phyloP scores from a whole-genome alignment of 2,329 filamentous ascomycete species.

The Fusarium begoniae region DNA sequence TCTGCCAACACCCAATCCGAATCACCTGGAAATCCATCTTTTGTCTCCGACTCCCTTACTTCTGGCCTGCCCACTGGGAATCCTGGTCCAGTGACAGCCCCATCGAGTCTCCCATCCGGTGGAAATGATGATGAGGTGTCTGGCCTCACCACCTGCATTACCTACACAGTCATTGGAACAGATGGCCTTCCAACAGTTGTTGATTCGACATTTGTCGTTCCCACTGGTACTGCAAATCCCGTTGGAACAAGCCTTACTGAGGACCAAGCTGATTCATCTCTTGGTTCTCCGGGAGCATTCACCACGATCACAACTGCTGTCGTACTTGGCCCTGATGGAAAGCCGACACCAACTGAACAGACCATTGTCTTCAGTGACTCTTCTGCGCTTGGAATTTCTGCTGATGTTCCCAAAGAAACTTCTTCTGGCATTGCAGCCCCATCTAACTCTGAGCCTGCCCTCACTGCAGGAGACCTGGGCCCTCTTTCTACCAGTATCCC shows the following conservation, averaged over 20 bases:
- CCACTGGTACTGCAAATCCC: constrained; percentile 33
- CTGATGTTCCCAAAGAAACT: constrained; percentile 22
- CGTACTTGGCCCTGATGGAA: constrained; percentile 46
- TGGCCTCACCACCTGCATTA: constrained; percentile 44
- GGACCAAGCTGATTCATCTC: constrained; percentile 15
- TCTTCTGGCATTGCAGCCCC: constrained; percentile 25
- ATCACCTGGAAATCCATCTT: constrained; percentile 31
- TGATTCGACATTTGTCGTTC: constrained; percentile 45
- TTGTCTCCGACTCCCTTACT: constrained; percentile 25
- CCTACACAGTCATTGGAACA: constrained; percentile 42
- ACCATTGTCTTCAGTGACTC: constrained; percentile 45
- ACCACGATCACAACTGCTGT: constrained; percentile 46
- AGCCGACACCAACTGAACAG: constrained; percentile 45
- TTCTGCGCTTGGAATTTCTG: constrained; percentile 30
- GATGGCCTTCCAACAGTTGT: constrained; percentile 44
- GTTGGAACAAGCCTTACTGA: constrained; percentile 24
- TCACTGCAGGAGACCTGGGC: constrained; percentile 12
- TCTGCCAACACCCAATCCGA: constrained; percentile 32
- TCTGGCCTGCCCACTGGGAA: constrained; percentile 39
- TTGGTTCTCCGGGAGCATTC: constrained; percentile 21
- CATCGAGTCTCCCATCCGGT: constrained; percentile 7
- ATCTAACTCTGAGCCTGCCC: constrained; percentile 22
- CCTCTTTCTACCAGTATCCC: constrained; percentile 26
- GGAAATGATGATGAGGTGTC: background rate
- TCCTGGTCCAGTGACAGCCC: constrained; percentile 33